These are phyloP conservation scores for Acrocalymma vagum DNA, from an alignment of 2,329 filamentous ascomycete genomes.

Conservation along the genomic window DNA sequence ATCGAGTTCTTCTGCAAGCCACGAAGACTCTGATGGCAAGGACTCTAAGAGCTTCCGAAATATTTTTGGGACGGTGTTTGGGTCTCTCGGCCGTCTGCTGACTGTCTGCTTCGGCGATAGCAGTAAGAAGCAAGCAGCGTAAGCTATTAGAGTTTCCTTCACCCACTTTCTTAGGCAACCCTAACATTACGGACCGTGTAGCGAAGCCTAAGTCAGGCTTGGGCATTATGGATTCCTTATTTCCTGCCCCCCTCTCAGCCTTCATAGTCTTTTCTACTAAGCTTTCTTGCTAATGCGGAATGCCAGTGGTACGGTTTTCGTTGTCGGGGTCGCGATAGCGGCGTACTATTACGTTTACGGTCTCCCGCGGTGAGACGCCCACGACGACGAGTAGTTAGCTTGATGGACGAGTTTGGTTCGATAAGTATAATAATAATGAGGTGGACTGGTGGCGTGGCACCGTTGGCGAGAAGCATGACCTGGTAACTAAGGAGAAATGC, in stretches of 20 bases:
- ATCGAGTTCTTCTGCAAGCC: background rate
- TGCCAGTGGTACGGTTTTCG: constrained; percentile 14
- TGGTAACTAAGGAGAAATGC: too few species aligned
- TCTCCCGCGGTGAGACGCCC: too few species aligned
- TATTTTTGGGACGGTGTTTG: constrained; percentile 19
- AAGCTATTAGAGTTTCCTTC: constrained; percentile 16
- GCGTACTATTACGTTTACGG: constrained; percentile 19
- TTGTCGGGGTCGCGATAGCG: constrained; percentile 14
- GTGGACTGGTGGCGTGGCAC: too few species aligned
- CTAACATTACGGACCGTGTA: too few species aligned
- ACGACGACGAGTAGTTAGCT: too few species aligned
- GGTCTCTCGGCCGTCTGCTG: constrained; percentile 19
- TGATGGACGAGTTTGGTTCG: too few species aligned
- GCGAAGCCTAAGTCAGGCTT: too few species aligned
- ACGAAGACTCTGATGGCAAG: background rate
- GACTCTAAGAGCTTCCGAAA: constrained; percentile 13
- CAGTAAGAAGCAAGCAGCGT: constrained; percentile 36
- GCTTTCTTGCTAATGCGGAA: constrained; percentile 5
- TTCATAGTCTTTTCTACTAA: background rate
- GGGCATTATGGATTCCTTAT: too few species aligned
- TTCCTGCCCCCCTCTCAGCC: background rate
- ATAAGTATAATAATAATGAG: too few species aligned
- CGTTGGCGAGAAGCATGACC: too few species aligned
- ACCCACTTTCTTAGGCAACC: too few species aligned
- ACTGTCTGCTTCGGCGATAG: constrained; percentile 22